Conservation (phyloP, 768 basidiomycete species). For the Rhizopogon vinicolor region DNA sequence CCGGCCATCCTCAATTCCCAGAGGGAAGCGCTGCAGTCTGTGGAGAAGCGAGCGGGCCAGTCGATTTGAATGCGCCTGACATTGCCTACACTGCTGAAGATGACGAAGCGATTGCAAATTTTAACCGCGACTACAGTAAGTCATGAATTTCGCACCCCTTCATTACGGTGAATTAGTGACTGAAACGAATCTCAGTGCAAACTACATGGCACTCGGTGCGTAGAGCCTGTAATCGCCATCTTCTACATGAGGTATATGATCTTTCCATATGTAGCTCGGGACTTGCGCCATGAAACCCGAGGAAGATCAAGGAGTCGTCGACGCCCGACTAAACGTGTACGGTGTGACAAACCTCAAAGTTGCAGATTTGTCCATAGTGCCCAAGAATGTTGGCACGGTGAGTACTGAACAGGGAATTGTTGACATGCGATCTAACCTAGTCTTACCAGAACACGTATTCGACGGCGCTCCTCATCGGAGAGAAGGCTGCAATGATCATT, state of each 20-base stretch:
- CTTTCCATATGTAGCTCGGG: slow-evolving; percentile 38
- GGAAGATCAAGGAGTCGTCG: slow-evolving; percentile 29
- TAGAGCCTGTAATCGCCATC: not conserved
- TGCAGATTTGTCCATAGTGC: slow-evolving; percentile 14
- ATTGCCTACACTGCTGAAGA: slow-evolving; percentile 31
- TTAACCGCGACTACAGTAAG: slow-evolving; percentile 17
- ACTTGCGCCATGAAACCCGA: slow-evolving; percentile 67
- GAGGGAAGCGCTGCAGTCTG: slow-evolving; percentile 24
- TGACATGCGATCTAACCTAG: not conserved
- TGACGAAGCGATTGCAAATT: slow-evolving; percentile 29
- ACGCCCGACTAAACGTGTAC: slow-evolving; percentile 11
- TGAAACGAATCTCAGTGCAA: slow-evolving; percentile 11
- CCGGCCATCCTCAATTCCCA: slow-evolving; percentile 12
- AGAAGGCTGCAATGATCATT: slow-evolving; percentile 59
- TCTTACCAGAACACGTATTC: slow-evolving; percentile 35
- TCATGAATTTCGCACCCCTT: not conserved
- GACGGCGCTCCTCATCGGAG: slow-evolving; percentile 43
- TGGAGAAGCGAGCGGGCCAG: slow-evolving; percentile 11
- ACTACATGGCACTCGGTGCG: slow-evolving; percentile 32
- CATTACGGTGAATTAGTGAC: not conserved
- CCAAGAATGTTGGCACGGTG: slow-evolving; percentile 28
- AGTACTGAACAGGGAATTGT: not conserved
- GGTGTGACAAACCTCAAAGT: slow-evolving; percentile 9
- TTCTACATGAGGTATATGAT: not conserved
- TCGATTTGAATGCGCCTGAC: slow-evolving; percentile 21